Base-by-base conservation (phyloP, 371 early-diverging fungal species). In the Nosema muscidifuracis region DNA sequence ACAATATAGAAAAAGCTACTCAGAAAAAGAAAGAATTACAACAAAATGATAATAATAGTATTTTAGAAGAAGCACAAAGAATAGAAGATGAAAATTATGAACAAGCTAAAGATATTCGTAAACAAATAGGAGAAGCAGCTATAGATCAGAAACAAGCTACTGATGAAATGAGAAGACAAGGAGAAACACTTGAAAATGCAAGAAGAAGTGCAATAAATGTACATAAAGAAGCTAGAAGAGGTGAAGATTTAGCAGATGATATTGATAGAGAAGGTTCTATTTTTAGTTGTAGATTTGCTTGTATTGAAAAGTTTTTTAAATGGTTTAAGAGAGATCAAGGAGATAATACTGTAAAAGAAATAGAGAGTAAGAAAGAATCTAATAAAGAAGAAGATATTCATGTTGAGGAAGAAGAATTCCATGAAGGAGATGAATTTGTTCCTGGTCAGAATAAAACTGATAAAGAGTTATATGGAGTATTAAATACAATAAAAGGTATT, bases 81-180 rank as follows among this genome's bases (percentile, higher is more conserved):
- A 61, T 78, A 33, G 78, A 81, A 66, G 43, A 68, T n/a, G 50
- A 78, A 56, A 81, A 75, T 58, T 76, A 73, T 30, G 47, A 66
- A 16, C 64, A 60, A 43, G 77, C 74, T 0, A 58, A 68, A 22
- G 31, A 64, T 12, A 70, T 75, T 2, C 34, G 74, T n/a, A 51
- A 51, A 30, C 75, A 76, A 33, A 42, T 81, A 31, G 67, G 76
- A 53, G 40, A 43, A 44, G 66, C 74, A 4, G 67, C 47, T 15
- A 34, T 66, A 22, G 67, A 68, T 20, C 81, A 81, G 31, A 71
- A 76, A 51, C 53, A 65, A 60, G 78, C 78, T 3, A 75, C 78
- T 2, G 47, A 68, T 20, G 69, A 71, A 62, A 38, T 81, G 42
- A 28, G 34, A 50, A 33, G 58, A 31, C 81, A 81, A 56, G 74